These are phyloP conservation scores for Trametes cinnabarina DNA, from an alignment of 768 basidiomycete genomes.

Conservation along the genomic window DNA sequence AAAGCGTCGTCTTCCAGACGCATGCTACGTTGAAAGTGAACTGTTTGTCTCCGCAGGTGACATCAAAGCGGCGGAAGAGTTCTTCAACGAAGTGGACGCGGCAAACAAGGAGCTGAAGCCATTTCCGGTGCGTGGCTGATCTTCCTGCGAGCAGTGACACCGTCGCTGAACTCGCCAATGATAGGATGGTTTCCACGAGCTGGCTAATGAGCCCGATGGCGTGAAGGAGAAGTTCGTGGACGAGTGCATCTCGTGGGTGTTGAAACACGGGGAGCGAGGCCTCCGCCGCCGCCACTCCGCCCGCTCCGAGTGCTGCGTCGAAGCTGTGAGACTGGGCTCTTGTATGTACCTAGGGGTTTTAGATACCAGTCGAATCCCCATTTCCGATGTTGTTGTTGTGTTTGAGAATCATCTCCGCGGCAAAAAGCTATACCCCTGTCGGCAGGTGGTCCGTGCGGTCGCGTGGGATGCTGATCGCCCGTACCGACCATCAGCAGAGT, in stretches of 20 bases:
- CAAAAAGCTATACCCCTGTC: background rate
- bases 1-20: no score
- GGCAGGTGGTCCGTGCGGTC: slow-evolving; percentile 25
- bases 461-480: slow-evolving; percentile 22
- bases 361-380: no score
- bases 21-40: background rate
- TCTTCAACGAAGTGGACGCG: slow-evolving; percentile 50
- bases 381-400: background rate
- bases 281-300: background rate
- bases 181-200: slow-evolving; percentile 73
- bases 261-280: background rate
- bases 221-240: slow-evolving; percentile 60
- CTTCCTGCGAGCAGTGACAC: background rate
- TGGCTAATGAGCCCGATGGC: slow-evolving; percentile 69
- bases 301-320: background rate
- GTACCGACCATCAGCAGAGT: background rate
- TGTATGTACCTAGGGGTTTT: no score
- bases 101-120: slow-evolving; percentile 51
- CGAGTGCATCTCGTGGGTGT: slow-evolving; percentile 52
- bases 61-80: slow-evolving; percentile 55
- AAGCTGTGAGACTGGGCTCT: no score
- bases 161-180: background rate
- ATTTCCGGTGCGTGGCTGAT: slow-evolving; percentile 34
- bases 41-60: slow-evolving; percentile 40
- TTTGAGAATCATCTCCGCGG: background rate